These are phyloP conservation scores for Trichoderma koningii DNA, from an alignment of 2,329 filamentous ascomycete genomes.

Conservation along the genomic window DNA sequence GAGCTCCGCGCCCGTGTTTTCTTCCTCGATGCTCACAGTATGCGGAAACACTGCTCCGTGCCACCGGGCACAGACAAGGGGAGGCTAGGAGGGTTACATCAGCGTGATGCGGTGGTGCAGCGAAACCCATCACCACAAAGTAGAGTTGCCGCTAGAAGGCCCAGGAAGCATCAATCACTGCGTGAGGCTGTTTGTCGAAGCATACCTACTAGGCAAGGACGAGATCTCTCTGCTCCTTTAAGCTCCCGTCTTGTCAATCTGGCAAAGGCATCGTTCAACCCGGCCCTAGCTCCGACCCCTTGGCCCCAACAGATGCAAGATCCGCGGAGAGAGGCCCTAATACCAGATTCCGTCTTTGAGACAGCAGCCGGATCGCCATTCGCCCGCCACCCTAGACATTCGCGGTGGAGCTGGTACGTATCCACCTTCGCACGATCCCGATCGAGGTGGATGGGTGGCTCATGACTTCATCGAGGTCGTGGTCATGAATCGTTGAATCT, in stretches of 20 bases:
- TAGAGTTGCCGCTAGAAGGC: conserved; percentile 14
- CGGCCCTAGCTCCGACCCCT: conserved; percentile 1
- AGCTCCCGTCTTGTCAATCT: background rate
- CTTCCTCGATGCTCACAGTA: background rate
- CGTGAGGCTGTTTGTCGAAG: background rate
- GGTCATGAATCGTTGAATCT: conserved; percentile 22
- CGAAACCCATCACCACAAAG: conserved; percentile 1
- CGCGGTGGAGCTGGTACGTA: conserved; percentile 10
- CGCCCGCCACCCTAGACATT: background rate
- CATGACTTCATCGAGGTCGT: conserved; percentile 27
- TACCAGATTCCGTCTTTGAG: conserved; percentile 18
- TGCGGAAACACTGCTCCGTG: conserved; percentile 9
- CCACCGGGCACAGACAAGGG: conserved; percentile 20
- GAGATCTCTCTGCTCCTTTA: background rate
- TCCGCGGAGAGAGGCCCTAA: background rate
- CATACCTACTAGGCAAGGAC: too few relatives aligned
- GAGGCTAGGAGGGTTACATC: conserved; percentile 24
- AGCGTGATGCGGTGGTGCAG: conserved; percentile 21
- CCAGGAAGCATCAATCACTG: background rate
- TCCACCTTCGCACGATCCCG: conserved; percentile 17
- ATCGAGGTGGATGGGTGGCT: conserved; percentile 16
- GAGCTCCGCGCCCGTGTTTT: conserved; percentile 2
- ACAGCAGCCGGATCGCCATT: conserved; percentile 16
- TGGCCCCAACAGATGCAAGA: background rate
- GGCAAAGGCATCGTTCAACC: background rate